Conservation (phyloP, 169 alveolate species). For the Besnoitia besnoiti region DNA sequence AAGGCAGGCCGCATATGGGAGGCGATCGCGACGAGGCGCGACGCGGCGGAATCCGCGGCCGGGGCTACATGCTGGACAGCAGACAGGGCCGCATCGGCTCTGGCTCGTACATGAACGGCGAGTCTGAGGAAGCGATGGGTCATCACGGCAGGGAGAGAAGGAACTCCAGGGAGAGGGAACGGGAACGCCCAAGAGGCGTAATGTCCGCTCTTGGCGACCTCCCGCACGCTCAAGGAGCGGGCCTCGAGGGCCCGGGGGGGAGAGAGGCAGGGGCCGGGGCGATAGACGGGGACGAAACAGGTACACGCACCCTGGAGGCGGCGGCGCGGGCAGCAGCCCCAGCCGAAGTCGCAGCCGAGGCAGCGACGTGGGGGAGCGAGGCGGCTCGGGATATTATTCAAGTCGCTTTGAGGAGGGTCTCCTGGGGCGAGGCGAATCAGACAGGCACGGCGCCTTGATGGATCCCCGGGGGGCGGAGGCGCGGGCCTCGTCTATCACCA, state of each 20-base stretch:
- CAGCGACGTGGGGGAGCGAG: neutral
- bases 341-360: slow-evolving; percentile 17
- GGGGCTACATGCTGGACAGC: neutral
- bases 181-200: neutral
- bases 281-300: neutral
- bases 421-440: neutral
- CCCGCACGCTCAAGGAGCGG: neutral
- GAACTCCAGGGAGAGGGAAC: neutral
- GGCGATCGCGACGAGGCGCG: neutral
- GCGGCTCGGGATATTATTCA: neutral
- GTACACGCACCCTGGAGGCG: neutral
- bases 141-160: neutral
- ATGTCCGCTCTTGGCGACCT: neutral
- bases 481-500: neutral
- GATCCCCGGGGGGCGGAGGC: neutral
- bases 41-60: neutral
- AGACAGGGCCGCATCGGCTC: neutral
- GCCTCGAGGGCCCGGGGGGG: neutral
- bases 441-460: neutral
- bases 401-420: neutral
- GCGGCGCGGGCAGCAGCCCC: neutral
- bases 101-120: neutral
- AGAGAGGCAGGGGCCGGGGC: neutral
- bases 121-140: neutral
- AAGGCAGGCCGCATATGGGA: neutral